phyloP scores from a whole-genome alignment of 2,329 filamentous ascomycete species.

The Nemania diffusa region DNA sequence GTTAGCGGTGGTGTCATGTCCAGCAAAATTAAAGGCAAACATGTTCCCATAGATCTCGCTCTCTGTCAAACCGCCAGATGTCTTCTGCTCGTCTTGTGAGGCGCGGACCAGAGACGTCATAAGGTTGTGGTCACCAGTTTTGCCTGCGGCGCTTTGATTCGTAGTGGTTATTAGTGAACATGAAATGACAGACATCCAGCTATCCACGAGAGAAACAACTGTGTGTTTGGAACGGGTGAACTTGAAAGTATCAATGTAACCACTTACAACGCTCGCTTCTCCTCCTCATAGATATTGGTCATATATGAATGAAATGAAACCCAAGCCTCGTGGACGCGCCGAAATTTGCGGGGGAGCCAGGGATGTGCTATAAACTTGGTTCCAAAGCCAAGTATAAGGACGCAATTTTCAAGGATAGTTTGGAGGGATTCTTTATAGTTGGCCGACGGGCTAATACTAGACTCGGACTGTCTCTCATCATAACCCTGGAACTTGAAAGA shows the following conservation, averaged over 20 bases:
- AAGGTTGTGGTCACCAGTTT: conserved; percentile 30
- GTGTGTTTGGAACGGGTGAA: too few species aligned
- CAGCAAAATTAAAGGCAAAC: conserved; percentile 47
- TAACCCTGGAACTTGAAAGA: conserved; percentile 46
- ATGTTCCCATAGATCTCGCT: conserved; percentile 54
- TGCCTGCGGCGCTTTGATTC: conserved; percentile 8
- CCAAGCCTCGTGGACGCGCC: conserved; percentile 39
- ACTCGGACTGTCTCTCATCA: conserved; percentile 37
- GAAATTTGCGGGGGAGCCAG: conserved; percentile 39
- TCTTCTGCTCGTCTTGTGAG: conserved; percentile 42
- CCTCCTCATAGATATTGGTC: conserved; percentile 47
- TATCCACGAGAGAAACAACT: too few species aligned
- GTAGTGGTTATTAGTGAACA: too few species aligned
- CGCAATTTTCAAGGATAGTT: conserved; percentile 46
- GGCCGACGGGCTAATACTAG: conserved; percentile 17
- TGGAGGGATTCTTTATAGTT: conserved; percentile 47
- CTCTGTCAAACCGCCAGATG: conserved; percentile 48
- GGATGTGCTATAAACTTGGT: conserved; percentile 41
- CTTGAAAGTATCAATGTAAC: conserved; percentile 25
- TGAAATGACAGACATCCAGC: too few species aligned
- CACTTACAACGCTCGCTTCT: conserved; percentile 34
- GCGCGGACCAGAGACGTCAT: conserved; percentile 38
- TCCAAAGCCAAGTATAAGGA: conserved; percentile 46
- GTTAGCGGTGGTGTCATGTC: conserved; percentile 45
- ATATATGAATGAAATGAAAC: conserved; percentile 46